Conservation (phyloP, 371 early-diverging fungal genomes). For the Mucor saturninus region DNA sequence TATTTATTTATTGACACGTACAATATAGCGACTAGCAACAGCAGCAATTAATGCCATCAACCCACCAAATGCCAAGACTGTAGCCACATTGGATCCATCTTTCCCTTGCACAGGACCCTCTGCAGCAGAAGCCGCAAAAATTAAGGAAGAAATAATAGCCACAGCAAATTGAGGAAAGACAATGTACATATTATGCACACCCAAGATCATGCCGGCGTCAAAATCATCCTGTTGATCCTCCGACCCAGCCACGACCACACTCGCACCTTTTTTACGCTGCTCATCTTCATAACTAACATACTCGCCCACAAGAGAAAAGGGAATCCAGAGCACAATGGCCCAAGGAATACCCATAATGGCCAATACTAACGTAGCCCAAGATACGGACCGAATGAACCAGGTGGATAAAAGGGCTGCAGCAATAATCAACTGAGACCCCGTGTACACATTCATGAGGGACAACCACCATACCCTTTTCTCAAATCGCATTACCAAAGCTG, state of each 20-base stretch:
- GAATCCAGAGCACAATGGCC: conserved; percentile 81
- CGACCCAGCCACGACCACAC: not conserved
- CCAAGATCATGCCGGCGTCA: conserved; percentile 71
- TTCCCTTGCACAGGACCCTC: conserved; percentile 3
- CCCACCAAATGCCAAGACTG: conserved; percentile 62
- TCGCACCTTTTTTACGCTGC: conserved; percentile 19
- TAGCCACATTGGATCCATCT: conserved; percentile 41
- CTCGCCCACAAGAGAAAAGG: conserved; percentile 80
- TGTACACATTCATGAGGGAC: conserved; percentile 62
- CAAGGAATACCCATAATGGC: conserved; percentile 74
- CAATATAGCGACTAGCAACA: conserved; percentile 37
- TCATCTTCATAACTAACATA: conserved; percentile 60
- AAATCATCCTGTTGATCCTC: conserved; percentile 31
- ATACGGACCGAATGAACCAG: conserved; percentile 54
- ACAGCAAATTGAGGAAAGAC: conserved; percentile 77
- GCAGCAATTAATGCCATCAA: conserved; percentile 61
- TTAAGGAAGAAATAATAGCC: conserved; percentile 52
- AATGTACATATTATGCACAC: conserved; percentile 82
- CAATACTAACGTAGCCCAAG: conserved; percentile 62
- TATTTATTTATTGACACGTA: conserved; percentile 26
- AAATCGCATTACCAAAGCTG: conserved; percentile 45
- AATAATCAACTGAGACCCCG: conserved; percentile 60
- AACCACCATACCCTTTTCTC: conserved; percentile 35
- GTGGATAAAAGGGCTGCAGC: conserved; percentile 61
- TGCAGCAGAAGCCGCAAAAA: conserved; percentile 45